These are phyloP conservation scores for Leucogyrophana mollusca DNA, from an alignment of 768 basidiomycete species.

Conservation along the genomic window DNA sequence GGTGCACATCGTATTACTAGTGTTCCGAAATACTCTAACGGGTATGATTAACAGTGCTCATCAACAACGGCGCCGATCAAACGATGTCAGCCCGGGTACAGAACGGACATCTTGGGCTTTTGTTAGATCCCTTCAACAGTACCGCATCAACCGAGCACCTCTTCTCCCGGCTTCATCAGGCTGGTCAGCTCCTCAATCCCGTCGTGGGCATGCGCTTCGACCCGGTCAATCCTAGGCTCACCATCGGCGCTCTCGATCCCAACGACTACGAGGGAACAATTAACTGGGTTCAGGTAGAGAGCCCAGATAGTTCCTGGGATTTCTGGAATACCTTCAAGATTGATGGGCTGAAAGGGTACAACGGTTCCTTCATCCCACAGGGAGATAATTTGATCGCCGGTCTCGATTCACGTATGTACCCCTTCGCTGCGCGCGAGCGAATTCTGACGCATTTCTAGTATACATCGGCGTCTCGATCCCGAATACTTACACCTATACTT, in stretches of 20 bases:
- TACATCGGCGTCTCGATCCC: slow-evolving; percentile 16
- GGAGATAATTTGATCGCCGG: slow-evolving; percentile 12
- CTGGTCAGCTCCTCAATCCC: slow-evolving; percentile 26
- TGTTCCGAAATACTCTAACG: too few relatives aligned
- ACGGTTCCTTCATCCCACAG: slow-evolving; percentile 22
- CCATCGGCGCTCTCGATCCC: slow-evolving; percentile 30
- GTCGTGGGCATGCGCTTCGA: slow-evolving; percentile 29
- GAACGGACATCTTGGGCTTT: slow-evolving; percentile 25
- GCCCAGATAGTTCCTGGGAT: slow-evolving; percentile 15
- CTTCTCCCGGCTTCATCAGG: slow-evolving; percentile 17
- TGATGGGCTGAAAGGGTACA: slow-evolving; percentile 29
- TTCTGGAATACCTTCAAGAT: slow-evolving; percentile 19
- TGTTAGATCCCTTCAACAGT: slow-evolving; percentile 20
- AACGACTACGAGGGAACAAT: slow-evolving; percentile 29
- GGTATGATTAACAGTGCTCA: too few relatives aligned
- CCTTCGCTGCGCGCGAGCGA: not conserved
- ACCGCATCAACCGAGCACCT: slow-evolving; percentile 9
- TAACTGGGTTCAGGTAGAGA: slow-evolving; percentile 25
- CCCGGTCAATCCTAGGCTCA: slow-evolving; percentile 25
- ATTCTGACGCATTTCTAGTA: slow-evolving; percentile 9
- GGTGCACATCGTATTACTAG: slow-evolving; percentile 8
- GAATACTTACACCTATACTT: slow-evolving; percentile 14
- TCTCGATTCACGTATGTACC: slow-evolving; percentile 23
- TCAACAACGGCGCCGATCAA: slow-evolving; percentile 19
- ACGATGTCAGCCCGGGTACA: slow-evolving; percentile 1